A percentile compares a stretch with the other conserved stretches of the same genome.
Evolutionary conservation across 495 filamentous ascomycete species (phyloP).

Genomic region (Daldinia concentrica): DNA sequence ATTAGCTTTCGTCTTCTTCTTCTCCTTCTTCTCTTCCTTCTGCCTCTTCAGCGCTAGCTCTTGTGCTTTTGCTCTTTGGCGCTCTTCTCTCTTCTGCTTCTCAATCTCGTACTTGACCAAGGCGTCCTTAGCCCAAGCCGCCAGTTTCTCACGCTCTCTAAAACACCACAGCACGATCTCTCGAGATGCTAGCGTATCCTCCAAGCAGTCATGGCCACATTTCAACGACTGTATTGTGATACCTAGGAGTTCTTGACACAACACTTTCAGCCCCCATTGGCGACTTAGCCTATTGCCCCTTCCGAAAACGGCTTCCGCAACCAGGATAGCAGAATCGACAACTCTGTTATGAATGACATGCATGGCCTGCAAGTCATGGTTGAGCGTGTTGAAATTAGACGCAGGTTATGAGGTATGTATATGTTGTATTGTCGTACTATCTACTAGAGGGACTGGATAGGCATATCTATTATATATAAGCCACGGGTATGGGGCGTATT

Average conservation of each 20-base stretch:
- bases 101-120: constrained; percentile 17
- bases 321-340: constrained; percentile 47
- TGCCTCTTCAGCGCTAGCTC: constrained; percentile 26
- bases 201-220: constrained; percentile 50
- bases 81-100: constrained; percentile 13
- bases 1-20: neutral
- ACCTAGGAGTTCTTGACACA: constrained; percentile 42
- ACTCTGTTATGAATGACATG: constrained; percentile 43
- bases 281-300: constrained; percentile 15
- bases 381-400: no score
- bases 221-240: constrained; percentile 46
- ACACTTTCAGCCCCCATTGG: constrained; percentile 45
- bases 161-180: constrained; percentile 51
- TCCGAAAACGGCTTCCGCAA: constrained; percentile 39
- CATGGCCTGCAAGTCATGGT: constrained; percentile 43
- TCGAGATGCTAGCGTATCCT: constrained; percentile 53
- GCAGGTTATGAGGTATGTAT: no score
- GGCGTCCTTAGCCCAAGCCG: constrained; percentile 24
- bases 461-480: no score
- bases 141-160: constrained; percentile 21
- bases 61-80: constrained; percentile 15
- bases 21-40: constrained; percentile 19
- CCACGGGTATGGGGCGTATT: no score
- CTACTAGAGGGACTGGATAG: no score
- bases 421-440: no score